These are phyloP conservation scores for Castanospermum australe DNA, from an alignment of 306 rosid species.

Conservation along the genomic window DNA sequence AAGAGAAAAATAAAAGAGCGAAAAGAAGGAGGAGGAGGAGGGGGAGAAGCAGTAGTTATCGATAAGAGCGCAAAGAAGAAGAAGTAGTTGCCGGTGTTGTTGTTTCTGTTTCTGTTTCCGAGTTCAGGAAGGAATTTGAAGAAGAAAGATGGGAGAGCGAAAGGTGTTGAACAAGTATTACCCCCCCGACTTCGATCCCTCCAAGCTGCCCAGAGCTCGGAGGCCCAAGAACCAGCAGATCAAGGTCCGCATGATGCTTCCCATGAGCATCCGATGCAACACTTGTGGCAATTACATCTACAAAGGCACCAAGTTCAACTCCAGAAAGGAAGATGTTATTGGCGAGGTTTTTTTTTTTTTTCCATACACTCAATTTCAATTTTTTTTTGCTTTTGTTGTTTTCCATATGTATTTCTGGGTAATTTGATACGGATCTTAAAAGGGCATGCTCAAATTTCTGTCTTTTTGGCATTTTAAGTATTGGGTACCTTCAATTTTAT, in stretches of 20 bases:
- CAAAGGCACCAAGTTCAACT: conserved; percentile 52
- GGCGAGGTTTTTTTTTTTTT: conserved; percentile 33
- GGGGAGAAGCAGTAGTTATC: too few species aligned
- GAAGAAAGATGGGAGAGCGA: conserved; percentile 78
- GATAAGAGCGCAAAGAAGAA: neutral
- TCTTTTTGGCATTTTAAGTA: conserved; percentile 7
- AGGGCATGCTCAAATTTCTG: conserved; percentile 45
- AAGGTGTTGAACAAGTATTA: conserved; percentile 91
- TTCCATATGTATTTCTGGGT: neutral
- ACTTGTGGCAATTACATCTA: conserved; percentile 65
- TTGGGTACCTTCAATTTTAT: neutral
- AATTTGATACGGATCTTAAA: neutral
- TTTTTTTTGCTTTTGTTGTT: neutral
- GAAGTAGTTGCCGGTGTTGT: neutral
- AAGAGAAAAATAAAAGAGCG: too few species aligned
- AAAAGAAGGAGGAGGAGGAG: too few species aligned
- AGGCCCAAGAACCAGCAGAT: conserved; percentile 84
- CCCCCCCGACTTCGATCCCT: conserved; percentile 91
- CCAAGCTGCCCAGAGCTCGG: conserved; percentile 70
- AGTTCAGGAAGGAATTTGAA: neutral
- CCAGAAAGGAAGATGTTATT: conserved; percentile 48
- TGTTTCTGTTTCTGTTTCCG: too few species aligned
- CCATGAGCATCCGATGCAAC: conserved; percentile 95
- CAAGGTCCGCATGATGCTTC: conserved; percentile 98
- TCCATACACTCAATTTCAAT: neutral